Conservation (phyloP, 2,329 filamentous ascomycete genomes). For the Penicillium sp. region DNA sequence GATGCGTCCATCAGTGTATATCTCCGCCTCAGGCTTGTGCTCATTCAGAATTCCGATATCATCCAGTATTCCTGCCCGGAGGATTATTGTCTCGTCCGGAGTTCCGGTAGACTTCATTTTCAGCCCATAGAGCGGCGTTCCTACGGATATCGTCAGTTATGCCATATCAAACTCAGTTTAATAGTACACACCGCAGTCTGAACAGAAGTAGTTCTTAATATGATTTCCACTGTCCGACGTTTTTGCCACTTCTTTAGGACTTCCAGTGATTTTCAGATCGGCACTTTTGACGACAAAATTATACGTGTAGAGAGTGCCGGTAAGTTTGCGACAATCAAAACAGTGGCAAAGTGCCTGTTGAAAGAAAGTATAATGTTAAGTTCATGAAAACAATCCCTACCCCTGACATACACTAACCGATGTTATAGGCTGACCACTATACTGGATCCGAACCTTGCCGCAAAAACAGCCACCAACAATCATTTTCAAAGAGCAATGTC, state of each 20-base stretch:
- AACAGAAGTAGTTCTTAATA: constrained; percentile 39
- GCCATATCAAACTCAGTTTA: neutral
- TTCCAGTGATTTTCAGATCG: constrained; percentile 33
- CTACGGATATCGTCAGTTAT: constrained; percentile 15
- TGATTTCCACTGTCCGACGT: constrained; percentile 36
- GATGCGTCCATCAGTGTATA: constrained; percentile 29
- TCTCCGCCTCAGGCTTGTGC: constrained; percentile 30
- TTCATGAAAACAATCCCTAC: neutral
- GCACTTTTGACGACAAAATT: constrained; percentile 30
- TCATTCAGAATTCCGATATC: constrained; percentile 28
- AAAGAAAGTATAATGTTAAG: constrained; percentile 3
- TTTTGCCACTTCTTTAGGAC: constrained; percentile 35
- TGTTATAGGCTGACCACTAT: constrained; percentile 29
- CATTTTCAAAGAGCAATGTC: constrained; percentile 21
- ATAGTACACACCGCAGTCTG: constrained; percentile 35
- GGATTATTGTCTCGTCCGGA: constrained; percentile 22
- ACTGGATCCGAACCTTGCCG: constrained; percentile 36
- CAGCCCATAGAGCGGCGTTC: constrained; percentile 29
- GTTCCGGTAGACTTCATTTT: constrained; percentile 23
- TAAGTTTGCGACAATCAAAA: constrained; percentile 41
- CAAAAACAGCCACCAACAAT: constrained; percentile 37
- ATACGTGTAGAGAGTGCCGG: constrained; percentile 30
- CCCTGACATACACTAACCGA: constrained; percentile 27
- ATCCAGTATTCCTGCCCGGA: constrained; percentile 40
- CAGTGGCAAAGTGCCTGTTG: constrained; percentile 39